These are phyloP conservation scores for Maudiozyma bulderi DNA, from an alignment of 805 yeast species.

Conservation along the genomic window DNA sequence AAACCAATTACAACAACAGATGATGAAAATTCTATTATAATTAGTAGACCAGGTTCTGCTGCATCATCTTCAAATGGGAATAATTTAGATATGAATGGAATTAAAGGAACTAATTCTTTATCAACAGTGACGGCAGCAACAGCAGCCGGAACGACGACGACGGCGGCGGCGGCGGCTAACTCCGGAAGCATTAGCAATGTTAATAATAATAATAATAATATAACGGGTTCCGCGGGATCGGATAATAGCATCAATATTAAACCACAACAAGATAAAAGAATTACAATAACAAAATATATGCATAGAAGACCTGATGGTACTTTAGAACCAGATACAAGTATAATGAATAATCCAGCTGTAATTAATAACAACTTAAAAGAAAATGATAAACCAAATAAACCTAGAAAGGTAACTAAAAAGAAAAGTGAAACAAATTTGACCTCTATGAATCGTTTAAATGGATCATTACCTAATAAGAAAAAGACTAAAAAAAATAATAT, in stretches of 20 bases:
- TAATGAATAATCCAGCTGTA: not conserved
- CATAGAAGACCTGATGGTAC: not conserved
- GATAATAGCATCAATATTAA: not conserved
- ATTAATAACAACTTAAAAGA: not conserved
- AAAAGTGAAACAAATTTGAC: not conserved
- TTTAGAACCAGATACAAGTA: not conserved
- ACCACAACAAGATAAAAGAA: not conserved
- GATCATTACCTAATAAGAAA: not conserved
- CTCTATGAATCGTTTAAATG: too few relatives aligned
- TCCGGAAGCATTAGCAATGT: not conserved
- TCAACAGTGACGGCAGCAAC: not conserved
- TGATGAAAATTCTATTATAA: not conserved
- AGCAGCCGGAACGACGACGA: not conserved
- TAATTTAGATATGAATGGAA: not conserved
- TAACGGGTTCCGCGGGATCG: not conserved
- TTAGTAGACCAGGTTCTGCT: not conserved
- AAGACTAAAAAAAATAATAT: not conserved
- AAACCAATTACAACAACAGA: conserved; percentile 2
- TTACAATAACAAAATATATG: not conserved
- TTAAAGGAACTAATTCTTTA: not conserved
- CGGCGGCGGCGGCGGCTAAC: too few relatives aligned
- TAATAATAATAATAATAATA: not conserved
- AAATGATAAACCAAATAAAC: not conserved
- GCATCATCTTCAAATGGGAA: not conserved
- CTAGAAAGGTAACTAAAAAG: not conserved